Base-by-base conservation (phyloP, 1,139 yeast genomes). In the Geotrichum siamense region DNA sequence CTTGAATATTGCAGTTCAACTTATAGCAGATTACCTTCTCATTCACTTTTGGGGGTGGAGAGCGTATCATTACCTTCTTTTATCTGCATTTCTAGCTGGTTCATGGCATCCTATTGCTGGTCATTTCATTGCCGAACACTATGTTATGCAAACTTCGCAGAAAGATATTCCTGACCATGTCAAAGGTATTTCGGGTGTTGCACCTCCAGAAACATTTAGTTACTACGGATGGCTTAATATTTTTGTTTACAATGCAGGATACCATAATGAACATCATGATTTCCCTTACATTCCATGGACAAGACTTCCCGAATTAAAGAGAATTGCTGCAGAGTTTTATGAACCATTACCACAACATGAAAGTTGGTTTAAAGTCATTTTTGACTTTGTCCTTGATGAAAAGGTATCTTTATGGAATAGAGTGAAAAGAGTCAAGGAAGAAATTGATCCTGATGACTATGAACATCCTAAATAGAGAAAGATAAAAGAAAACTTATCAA, bases 251-350 rank as follows among this genome's bases (percentile, higher is more conserved):
- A 87, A 87, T 56, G 96, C 86, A 8, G 96, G 96, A 1, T 79
- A 85, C 61, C 96, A 87, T 62, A 86, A 83, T 58, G 96, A 87
- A 63, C 96, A 87, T 62, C 96, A 87, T 58, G 96, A 87, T 64
- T 87, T 87, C 70, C 96, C 96, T 1, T 87, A 78, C 60, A 75
- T 87, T 54, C 91, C 96, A 0, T 87, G 96, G 96, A 74, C 93
- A 1, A 77, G 79, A 51, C 69, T 87, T 42, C 85, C 85, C 32
- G 67, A 73, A 48, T 67, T 87, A 32, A 71, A 82, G 48, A 60
- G 65, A 39, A 74, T 84, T 37, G 96, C 96, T 1, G 60, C 72
- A 13, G 96, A 87, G 57, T 87, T 82, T 60, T 87, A 87, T 61
- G 82, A 76, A 42, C 85, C 86, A 1, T 71, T 87, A 49, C 96